Evolutionary conservation across 768 basidiomycete species (phyloP).

Genomic region (Vararia minispora): DNA sequence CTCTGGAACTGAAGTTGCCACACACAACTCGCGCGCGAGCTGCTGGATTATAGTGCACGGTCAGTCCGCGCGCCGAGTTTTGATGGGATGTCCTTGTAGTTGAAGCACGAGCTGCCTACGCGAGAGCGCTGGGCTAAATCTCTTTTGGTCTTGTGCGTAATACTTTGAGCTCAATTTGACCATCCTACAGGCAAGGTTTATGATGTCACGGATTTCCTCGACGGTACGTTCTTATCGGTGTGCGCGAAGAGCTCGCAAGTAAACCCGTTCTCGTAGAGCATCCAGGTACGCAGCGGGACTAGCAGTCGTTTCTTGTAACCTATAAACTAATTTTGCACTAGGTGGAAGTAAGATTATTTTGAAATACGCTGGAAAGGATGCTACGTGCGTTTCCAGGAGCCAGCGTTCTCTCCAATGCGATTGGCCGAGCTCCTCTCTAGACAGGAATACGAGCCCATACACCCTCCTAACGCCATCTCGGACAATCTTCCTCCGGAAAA

Average conservation of each 20-base stretch:
- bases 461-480: constrained; percentile 74
- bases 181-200: constrained; percentile 27
- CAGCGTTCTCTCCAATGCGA: background rate
- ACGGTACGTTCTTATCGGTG: constrained; percentile 15
- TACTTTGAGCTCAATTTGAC: background rate
- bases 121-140: background rate
- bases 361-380: constrained; percentile 44
- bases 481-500: constrained; percentile 76
- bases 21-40: constrained; percentile 12
- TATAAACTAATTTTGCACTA: constrained; percentile 14
- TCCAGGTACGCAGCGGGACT: constrained; percentile 7
- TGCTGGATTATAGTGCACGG: constrained; percentile 15
- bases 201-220: constrained; percentile 32
- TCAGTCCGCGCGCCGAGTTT: background rate
- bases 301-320: background rate
- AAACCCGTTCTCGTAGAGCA: constrained; percentile 7
- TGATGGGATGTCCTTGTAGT: background rate
- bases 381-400: constrained; percentile 19
- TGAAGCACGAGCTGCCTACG: background rate
- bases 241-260: background rate
- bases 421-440: constrained; percentile 6
- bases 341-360: constrained; percentile 40
- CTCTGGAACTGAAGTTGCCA: constrained; percentile 9
- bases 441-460: constrained; percentile 76
- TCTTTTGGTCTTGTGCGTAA: background rate